phyloP scores from a whole-genome alignment of 1,284 basidiomycete species.

The Trichosporon asahii region DNA sequence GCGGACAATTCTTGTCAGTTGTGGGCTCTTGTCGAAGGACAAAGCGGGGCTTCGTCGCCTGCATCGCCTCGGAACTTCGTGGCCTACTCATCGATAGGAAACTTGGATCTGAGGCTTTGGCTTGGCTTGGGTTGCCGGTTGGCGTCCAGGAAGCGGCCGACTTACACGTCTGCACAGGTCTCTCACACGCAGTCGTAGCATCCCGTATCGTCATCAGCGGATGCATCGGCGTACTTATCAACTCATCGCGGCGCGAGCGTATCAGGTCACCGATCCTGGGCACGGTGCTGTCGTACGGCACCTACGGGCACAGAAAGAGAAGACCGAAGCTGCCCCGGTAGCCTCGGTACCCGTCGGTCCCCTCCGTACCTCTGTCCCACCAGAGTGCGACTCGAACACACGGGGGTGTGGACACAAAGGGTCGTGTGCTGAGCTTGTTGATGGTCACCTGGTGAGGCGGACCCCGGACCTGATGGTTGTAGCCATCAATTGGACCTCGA shows the following conservation, averaged over 20 bases:
- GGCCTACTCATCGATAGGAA: not conserved
- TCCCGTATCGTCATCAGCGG: not conserved
- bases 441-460: not conserved
- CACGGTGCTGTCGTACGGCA: not conserved
- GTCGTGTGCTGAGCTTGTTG: not conserved
- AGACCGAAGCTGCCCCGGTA: not conserved
- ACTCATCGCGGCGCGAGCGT: not conserved
- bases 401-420: not conserved
- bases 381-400: not conserved
- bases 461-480: not conserved
- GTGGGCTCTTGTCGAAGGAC: not conserved
- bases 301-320: not conserved
- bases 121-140: not conserved
- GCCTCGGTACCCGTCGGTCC: not conserved
- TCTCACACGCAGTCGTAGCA: not conserved
- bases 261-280: not conserved
- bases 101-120: not conserved
- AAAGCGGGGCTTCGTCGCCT: not conserved
- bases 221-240: not conserved
- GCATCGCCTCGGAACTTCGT: not conserved
- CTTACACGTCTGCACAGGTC: not conserved
- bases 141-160: not conserved
- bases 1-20: not conserved
- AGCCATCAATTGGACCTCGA: not conserved
- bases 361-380: not conserved